Percentiles rank a stretch among this genome's conserved stretches.
These are phyloP conservation scores for Aspergillus jensenii DNA, from an alignment of 2,329 filamentous ascomycete species.

Conservation along the genomic window DNA sequence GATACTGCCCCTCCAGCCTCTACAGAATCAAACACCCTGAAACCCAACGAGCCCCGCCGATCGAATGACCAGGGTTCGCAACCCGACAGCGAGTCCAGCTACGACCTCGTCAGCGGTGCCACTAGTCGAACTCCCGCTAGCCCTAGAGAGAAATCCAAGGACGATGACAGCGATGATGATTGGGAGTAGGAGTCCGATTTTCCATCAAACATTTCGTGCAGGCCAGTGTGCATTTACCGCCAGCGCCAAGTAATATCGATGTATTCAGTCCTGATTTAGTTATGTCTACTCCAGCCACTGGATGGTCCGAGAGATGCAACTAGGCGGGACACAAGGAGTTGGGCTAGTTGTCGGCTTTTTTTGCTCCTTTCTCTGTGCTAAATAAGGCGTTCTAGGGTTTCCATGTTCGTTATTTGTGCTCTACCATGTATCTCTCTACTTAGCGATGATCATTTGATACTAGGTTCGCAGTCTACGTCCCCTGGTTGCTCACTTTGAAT, in stretches of 20 bases:
- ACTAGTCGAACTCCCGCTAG: constrained; percentile 74
- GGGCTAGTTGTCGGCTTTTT: neutral
- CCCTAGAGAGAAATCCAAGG: constrained; percentile 53
- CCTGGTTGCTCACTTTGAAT: neutral
- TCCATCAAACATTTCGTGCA: neutral
- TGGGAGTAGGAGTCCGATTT: constrained; percentile 61
- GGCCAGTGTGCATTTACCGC: neutral
- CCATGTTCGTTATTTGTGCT: neutral
- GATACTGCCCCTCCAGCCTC: constrained; percentile 32
- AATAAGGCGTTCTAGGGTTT: neutral
- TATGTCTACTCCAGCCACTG: constrained; percentile 13
- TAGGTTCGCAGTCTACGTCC: constrained; percentile 2
- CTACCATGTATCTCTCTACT: neutral
- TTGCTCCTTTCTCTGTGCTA: neutral
- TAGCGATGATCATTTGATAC: constrained; percentile 11
- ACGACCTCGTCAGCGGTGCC: constrained; percentile 84
- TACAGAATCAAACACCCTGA: constrained; percentile 49
- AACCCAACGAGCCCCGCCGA: constrained; percentile 63
- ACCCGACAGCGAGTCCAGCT: constrained; percentile 91
- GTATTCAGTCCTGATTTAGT: neutral
- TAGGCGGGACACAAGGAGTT: constrained; percentile 15
- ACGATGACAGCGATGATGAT: constrained; percentile 68
- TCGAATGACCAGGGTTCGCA: constrained; percentile 89
- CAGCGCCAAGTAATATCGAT: neutral
- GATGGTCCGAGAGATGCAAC: constrained; percentile 14